Evolutionary conservation across 345 rosid genomes (phyloP).

Genomic region (Arabidopsis suecica): DNA sequence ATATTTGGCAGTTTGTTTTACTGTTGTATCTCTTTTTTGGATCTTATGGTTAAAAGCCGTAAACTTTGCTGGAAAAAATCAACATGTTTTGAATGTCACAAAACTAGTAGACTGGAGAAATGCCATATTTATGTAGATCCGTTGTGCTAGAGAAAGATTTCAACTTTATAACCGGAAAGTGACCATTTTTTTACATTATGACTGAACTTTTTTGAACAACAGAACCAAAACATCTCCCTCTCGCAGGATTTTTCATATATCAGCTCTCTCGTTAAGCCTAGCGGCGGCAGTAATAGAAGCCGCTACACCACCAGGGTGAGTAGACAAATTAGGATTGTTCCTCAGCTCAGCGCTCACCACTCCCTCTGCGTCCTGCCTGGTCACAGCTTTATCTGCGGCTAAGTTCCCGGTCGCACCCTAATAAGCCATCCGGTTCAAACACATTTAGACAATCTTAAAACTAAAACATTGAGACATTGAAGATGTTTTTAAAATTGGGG

Average conservation of each 20-base stretch:
- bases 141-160: not conserved
- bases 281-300: slow-evolving; percentile 74
- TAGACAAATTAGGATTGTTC: slow-evolving; percentile 54
- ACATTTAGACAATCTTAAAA: not conserved
- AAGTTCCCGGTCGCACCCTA: slow-evolving; percentile 64
- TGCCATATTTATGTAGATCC: slow-evolving; percentile 23
- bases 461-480: not conserved
- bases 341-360: slow-evolving; percentile 67
- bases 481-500: not conserved
- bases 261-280: slow-evolving; percentile 57
- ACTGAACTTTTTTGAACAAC: not conserved
- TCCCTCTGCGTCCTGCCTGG: slow-evolving; percentile 74
- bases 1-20: not conserved
- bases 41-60: slow-evolving; percentile 1
- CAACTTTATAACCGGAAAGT: not conserved
- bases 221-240: not conserved
- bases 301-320: slow-evolving; percentile 69
- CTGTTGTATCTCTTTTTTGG: slow-evolving; percentile 22
- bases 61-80: slow-evolving; percentile 4
- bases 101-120: slow-evolving; percentile 30
- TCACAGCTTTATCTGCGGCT: slow-evolving; percentile 63
- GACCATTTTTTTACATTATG: not conserved
- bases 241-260: slow-evolving; percentile 15
- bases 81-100: slow-evolving; percentile 26
- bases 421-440: not conserved